Percentiles rank a stretch among this genome's conserved stretches.
phyloP scores from a whole-genome alignment of 768 basidiomycete species.

The Mycena belliarum region DNA sequence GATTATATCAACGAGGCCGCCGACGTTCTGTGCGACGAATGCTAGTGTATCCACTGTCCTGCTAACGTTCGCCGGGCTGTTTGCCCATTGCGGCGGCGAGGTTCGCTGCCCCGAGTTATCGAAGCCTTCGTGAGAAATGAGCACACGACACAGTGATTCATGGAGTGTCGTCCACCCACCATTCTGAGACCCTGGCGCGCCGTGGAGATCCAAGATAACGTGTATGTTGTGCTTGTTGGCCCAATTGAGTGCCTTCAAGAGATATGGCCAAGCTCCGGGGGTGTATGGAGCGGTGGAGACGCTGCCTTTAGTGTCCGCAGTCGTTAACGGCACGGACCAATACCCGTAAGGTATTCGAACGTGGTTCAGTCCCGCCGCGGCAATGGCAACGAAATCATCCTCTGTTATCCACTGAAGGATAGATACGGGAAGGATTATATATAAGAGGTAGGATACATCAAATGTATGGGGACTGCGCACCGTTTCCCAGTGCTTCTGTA shows the following conservation, averaged over 20 bases:
- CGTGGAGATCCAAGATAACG: conserved; percentile 78
- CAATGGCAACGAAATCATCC: conserved; percentile 66
- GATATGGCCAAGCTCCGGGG: conserved; percentile 68
- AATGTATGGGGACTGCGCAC: conserved; percentile 29
- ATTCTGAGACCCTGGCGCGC: conserved; percentile 60
- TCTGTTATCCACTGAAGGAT: conserved; percentile 28
- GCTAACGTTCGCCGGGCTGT: conserved; percentile 41
- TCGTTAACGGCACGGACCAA: conserved; percentile 74
- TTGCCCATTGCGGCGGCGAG: conserved; percentile 55
- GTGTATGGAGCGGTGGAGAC: conserved; percentile 16
- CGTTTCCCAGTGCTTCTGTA: conserved; percentile 60
- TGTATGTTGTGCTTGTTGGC: conserved; percentile 62
- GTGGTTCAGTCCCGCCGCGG: conserved; percentile 53
- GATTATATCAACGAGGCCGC: conserved; percentile 59
- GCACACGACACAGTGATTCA: not conserved
- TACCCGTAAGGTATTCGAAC: conserved; percentile 76
- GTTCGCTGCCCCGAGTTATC: conserved; percentile 76
- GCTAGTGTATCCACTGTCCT: not conserved
- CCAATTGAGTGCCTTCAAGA: conserved; percentile 63
- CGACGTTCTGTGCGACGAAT: conserved; percentile 49
- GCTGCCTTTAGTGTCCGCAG: conserved; percentile 50
- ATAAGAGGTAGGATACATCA: not conserved
- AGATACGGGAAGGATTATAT: conserved; percentile 17
- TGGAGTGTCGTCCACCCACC: conserved; percentile 2
- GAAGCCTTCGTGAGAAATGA: conserved; percentile 43